Evolutionary conservation across 225 moss, liverwort and hornwort genomes (phyloP).

Genomic region (Climacium dendroides): DNA sequence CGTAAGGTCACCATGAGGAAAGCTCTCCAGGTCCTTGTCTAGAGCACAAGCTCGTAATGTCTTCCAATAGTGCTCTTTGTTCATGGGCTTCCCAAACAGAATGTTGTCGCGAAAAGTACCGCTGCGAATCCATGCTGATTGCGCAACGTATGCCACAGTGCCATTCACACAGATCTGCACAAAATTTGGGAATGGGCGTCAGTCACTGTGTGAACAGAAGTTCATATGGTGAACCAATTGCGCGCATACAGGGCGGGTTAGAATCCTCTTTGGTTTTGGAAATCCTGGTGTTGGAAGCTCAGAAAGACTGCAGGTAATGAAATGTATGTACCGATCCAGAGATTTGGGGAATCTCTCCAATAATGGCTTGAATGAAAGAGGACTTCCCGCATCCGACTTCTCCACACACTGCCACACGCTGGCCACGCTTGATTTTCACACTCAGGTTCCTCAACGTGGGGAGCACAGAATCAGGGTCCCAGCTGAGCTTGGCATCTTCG

Average conservation of each 20-base stretch:
- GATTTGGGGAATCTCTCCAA: neutral
- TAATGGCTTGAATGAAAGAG: neutral
- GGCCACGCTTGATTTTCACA: no score
- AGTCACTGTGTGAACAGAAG: neutral
- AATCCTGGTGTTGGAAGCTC: neutral
- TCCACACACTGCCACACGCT: neutral
- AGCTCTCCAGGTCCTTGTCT: neutral
- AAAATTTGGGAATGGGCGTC: neutral
- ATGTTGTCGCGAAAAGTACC: neutral
- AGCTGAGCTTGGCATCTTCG: no score
- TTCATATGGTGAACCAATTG: neutral
- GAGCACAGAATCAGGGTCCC: no score
- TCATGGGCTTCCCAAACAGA: neutral
- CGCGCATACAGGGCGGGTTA: neutral
- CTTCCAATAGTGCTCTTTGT: neutral
- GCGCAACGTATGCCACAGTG: neutral
- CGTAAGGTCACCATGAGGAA: neutral
- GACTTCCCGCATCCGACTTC: neutral
- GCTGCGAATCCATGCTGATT: neutral
- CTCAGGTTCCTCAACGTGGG: no score
- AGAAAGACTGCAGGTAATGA: neutral
- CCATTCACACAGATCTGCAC: neutral
- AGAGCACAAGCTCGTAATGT: neutral
- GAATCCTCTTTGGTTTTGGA: neutral
- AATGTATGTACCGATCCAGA: neutral